A percentile compares a stretch with the other conserved stretches of the same genome.
phyloP scores from a whole-genome alignment of 306 rosid species.

The Mucuna pruriens region DNA sequence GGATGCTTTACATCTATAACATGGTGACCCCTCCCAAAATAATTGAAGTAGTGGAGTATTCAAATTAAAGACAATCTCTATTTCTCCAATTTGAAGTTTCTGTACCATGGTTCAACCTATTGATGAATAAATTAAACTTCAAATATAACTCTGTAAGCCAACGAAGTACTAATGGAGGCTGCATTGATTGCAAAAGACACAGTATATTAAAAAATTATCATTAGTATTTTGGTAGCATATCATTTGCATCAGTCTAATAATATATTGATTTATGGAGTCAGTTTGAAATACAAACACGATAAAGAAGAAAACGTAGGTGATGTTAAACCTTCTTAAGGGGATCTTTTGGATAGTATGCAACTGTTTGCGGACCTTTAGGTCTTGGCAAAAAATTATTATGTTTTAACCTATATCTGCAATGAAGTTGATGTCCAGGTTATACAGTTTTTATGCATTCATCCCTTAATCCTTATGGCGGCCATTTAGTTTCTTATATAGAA shows the following conservation, averaged over 20 bases:
- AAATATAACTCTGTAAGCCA: neutral
- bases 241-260: neutral
- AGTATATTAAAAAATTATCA: neutral
- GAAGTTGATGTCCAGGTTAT: neutral
- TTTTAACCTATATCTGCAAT: neutral
- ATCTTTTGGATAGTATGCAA: neutral
- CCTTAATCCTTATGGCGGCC: neutral
- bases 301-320: neutral
- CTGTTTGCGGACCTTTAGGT: neutral
- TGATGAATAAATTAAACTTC: neutral
- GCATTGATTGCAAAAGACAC: neutral
- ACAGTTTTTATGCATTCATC: neutral
- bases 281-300: neutral
- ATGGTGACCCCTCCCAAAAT: too few species aligned
- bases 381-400: neutral
- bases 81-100: slow-evolving; percentile 3
- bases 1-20: too few species aligned
- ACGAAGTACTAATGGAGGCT: neutral
- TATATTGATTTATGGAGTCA: neutral
- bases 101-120: neutral
- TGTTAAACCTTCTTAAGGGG: neutral
- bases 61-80: neutral
- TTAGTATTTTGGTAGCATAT: neutral
- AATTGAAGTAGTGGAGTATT: neutral
- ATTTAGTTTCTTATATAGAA: neutral